Percentiles rank a stretch among this genome's conserved stretches.
Evolutionary conservation across 208 protist genomes (phyloP).

Genomic region (Leishmania arabica): DNA sequence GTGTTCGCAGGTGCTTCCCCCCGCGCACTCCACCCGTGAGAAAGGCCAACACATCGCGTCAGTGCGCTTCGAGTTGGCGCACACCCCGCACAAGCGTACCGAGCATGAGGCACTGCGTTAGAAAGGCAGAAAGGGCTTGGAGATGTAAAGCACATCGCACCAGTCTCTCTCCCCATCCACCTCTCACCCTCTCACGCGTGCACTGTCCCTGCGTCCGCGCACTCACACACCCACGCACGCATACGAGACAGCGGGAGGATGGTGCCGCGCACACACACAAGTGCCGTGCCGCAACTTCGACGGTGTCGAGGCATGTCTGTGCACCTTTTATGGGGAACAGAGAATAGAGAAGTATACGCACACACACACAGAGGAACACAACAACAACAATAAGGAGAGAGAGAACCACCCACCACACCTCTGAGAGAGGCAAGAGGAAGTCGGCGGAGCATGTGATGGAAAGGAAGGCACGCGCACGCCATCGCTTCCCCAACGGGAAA

Average conservation of each 20-base stretch:
- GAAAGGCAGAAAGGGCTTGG: background rate
- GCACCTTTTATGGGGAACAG: background rate
- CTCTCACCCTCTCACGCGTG: background rate
- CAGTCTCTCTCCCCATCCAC: background rate
- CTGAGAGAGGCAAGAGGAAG: background rate
- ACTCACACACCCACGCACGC: background rate
- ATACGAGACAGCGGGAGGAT: background rate
- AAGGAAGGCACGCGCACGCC: background rate
- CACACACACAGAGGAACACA: background rate
- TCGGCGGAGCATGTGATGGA: background rate
- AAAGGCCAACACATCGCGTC: background rate
- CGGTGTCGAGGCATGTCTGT: background rate
- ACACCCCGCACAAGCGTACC: background rate
- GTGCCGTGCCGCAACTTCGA: background rate
- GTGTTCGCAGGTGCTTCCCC: background rate
- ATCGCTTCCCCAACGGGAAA: background rate
- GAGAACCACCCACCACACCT: background rate
- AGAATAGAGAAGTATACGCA: background rate
- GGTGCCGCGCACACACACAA: background rate
- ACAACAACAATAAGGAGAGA: background rate
- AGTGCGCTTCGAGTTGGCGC: background rate
- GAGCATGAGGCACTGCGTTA: background rate
- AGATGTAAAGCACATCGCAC: background rate
- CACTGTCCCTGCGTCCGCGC: constrained; percentile 3
- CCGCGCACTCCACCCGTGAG: background rate